A percentile compares a stretch with the other conserved stretches of the same genome.
These are phyloP conservation scores for Phytophthora fragariaefolia DNA, from an alignment of 352 stramenopile genomes.

Conservation along the genomic window DNA sequence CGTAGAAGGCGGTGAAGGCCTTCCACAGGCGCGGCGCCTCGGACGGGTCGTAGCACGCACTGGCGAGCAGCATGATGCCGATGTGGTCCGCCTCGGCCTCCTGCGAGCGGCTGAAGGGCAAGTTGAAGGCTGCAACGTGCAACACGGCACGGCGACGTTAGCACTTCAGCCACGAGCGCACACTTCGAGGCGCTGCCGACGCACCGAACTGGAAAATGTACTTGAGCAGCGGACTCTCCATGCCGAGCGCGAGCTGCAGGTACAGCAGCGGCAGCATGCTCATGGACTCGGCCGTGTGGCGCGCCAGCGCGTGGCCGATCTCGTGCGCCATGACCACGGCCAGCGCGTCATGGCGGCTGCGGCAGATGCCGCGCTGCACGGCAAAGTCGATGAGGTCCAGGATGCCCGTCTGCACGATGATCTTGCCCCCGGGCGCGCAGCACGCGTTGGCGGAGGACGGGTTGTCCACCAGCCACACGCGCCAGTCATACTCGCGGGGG, in stretches of 20 bases:
- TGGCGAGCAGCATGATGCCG: slow-evolving; percentile 79
- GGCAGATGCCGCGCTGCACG: slow-evolving; percentile 60
- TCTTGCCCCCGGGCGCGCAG: slow-evolving; percentile 71
- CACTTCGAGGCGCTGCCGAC: slow-evolving; percentile 7
- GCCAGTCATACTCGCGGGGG: slow-evolving; percentile 69
- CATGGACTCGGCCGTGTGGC: slow-evolving; percentile 68
- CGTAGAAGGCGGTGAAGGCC: slow-evolving; percentile 46
- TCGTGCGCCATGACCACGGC: slow-evolving; percentile 74
- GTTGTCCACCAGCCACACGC: slow-evolving; percentile 63
- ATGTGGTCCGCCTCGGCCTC: slow-evolving; percentile 78
- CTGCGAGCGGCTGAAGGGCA: slow-evolving; percentile 69
- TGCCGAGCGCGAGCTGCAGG: slow-evolving; percentile 50
- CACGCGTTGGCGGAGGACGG: slow-evolving; percentile 59
- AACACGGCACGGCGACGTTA: slow-evolving; percentile 7
- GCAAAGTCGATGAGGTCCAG: slow-evolving; percentile 70
- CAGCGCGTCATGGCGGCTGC: slow-evolving; percentile 67
- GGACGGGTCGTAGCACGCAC: slow-evolving; percentile 71
- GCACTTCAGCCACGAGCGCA: slow-evolving; percentile 12
- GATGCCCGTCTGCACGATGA: slow-evolving; percentile 75
- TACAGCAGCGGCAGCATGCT: slow-evolving; percentile 64
- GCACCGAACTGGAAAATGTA: slow-evolving; percentile 69
- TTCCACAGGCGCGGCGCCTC: slow-evolving; percentile 58
- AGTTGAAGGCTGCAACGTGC: slow-evolving; percentile 52
- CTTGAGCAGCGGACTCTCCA: slow-evolving; percentile 68
- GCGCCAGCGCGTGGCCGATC: slow-evolving; percentile 67